These are phyloP conservation scores for Albugo candida DNA, from an alignment of 352 stramenopile genomes.

Conservation along the genomic window DNA sequence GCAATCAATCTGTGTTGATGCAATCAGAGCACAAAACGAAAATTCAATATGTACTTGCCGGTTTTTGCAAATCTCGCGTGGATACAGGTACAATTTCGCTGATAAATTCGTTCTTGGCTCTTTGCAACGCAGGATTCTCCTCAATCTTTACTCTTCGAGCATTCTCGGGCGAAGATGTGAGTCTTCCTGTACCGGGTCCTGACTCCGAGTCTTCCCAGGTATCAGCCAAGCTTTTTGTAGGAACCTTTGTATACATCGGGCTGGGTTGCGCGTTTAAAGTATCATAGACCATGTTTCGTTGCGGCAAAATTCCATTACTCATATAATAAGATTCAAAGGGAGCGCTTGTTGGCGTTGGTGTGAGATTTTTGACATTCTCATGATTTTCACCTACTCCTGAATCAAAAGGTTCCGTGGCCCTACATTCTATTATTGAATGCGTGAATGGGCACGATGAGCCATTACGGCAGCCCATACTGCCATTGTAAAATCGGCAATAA, in stretches of 20 bases:
- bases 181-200: no score
- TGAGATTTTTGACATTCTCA: no score
- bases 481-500: constrained; percentile 38
- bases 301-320: not conserved
- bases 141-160: constrained; percentile 31
- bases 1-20: not conserved
- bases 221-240: no score
- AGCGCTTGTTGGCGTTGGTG: no score
- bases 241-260: no score
- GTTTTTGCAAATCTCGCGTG: constrained; percentile 56
- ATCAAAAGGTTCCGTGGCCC: no score
- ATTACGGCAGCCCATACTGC: constrained; percentile 37
- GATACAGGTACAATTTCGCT: constrained; percentile 57
- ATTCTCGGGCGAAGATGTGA: constrained; percentile 5
- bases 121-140: constrained; percentile 31
- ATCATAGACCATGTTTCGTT: not conserved
- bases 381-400: no score
- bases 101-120: constrained; percentile 42
- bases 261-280: not conserved
- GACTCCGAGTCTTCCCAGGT: not conserved
- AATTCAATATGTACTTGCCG: constrained; percentile 23
- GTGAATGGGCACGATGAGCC: constrained; percentile 31
- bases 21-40: constrained; percentile 3
- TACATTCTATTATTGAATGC: no score
- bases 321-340: no score